Base-by-base conservation (phyloP, 805 yeast species). In the Dipodascus geniculatus region DNA sequence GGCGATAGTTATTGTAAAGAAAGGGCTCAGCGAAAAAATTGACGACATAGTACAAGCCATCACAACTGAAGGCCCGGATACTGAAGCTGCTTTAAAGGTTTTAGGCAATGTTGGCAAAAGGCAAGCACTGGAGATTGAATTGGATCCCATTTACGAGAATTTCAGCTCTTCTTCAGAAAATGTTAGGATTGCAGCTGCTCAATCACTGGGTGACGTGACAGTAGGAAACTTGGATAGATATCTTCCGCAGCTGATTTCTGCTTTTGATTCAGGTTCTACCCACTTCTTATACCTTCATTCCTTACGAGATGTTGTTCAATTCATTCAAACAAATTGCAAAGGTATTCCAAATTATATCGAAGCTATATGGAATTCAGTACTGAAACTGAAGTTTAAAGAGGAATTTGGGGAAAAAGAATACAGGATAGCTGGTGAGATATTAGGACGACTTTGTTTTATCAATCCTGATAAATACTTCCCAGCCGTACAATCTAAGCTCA, bases 151-250 rank as follows among this genome's bases (percentile, higher is more conserved):
- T 58, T 64, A 66, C 58, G 55, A 53, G 19, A 60, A 68, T 55
- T 62, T 74, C 55, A 60, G 63, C 2, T 63, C 70, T 9, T 75
- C 74, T 38, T 67, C 66, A 6, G 54, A 53, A 6, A 61, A 57
- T 3, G 61, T 75, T 3, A 72, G 71, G 52, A 57, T 70, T 4
- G 77, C 78, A 22, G 74, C 84, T 1, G 76, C 84, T 1, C 73
- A 74, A 50, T 72, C 83, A 0, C 62, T 81, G 24, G 84, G 86
- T 1, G 72, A 75, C 11, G 63, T 79, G 22, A 69, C 77, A 8
- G 66, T 74, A 2, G 66, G 67, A 38, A 69, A 78, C 56, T 60
- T 73, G 3, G 60, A 63, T 1, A 63, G 57, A 2, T 72, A 74
- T 53, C 60, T 79, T n/a, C 69, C 74, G 0, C 48, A 55, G 1